A percentile compares a stretch with the other conserved stretches of the same genome.
Conservation (phyloP, 1,139 yeast species). For the Lipomyces yarrowii region DNA sequence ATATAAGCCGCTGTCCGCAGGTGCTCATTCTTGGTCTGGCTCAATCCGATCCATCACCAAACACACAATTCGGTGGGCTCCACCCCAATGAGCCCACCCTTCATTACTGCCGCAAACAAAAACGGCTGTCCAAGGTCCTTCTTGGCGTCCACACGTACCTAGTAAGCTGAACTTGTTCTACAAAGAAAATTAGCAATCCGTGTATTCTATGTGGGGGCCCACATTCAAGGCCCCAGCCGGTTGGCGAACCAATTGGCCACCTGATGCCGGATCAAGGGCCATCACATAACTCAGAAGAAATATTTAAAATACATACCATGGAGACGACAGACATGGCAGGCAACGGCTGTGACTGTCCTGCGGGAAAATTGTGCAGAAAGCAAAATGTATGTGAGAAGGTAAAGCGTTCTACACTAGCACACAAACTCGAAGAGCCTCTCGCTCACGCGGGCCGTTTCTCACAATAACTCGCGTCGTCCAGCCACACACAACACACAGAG, state of each 20-base stretch:
- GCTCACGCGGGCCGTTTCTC: neutral
- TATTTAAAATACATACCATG: conserved; percentile 2
- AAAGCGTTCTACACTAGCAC: neutral
- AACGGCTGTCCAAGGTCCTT: neutral
- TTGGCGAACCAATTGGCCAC: neutral
- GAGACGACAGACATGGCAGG: conserved; percentile 16
- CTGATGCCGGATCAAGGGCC: neutral
- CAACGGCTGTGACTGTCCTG: neutral
- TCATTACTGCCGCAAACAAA: neutral
- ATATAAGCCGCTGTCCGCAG: neutral
- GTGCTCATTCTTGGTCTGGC: neutral
- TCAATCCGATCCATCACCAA: neutral
- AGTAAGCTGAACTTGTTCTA: conserved; percentile 29
- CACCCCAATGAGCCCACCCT: neutral
- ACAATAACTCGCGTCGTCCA: neutral
- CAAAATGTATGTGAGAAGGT: neutral
- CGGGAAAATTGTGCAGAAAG: neutral
- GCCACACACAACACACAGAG: neutral
- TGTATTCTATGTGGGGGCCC: too few species aligned
- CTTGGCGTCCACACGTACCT: conserved; percentile 7
- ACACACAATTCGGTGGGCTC: neutral
- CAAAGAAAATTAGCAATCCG: neutral
- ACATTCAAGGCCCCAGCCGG: neutral
- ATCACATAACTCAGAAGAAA: neutral
- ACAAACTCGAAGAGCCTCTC: neutral